Evolutionary conservation across 23 red algal species (phyloP).

Genomic region (Pyropia haitanensis): DNA sequence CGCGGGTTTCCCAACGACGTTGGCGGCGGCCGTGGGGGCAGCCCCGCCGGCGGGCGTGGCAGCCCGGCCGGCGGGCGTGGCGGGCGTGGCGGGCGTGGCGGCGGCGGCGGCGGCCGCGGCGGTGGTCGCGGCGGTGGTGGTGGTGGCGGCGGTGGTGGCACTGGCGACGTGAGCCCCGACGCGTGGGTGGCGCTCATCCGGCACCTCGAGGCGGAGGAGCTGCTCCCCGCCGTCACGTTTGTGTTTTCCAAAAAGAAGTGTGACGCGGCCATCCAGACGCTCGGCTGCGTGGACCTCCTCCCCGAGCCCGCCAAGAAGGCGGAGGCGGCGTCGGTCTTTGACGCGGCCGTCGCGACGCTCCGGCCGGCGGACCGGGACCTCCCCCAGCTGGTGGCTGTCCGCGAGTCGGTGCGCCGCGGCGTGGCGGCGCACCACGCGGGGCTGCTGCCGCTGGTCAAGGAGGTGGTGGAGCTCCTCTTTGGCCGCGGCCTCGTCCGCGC

Average conservation of each 20-base stretch:
- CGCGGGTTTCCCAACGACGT: too few relatives aligned
- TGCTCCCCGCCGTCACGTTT: conserved; percentile 19
- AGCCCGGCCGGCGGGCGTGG: not conserved
- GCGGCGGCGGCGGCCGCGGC: not conserved
- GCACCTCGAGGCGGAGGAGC: conserved; percentile 2
- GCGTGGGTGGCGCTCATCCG: conserved; percentile 16
- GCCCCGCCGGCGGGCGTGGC: too few relatives aligned
- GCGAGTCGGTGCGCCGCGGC: conserved; percentile 46
- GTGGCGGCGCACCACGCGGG: conserved; percentile 81
- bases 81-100: not conserved
- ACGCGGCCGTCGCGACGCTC: conserved; percentile 28
- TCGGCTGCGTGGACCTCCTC: conserved; percentile 13
- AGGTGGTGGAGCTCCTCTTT: conserved; percentile 75
- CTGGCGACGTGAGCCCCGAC: not conserved
- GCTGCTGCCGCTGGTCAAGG: conserved; percentile 74
- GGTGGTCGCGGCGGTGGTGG: not conserved
- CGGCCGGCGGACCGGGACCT: conserved; percentile 43
- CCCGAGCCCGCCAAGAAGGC: conserved; percentile 13
- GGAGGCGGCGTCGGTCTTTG: conserved; percentile 24
- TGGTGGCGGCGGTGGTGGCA: not conserved
- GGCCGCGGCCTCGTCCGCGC: conserved; percentile 48
- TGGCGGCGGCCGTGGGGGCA: too few relatives aligned
- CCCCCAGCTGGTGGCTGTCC: conserved; percentile 35
- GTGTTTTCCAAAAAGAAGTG: conserved; percentile 55
- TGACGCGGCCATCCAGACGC: conserved; percentile 15